Evolutionary conservation across 495 filamentous ascomycete species (phyloP), one percentile per base, ranked within the genome.

Genomic region (Cryomyces antarcticus): DNA sequence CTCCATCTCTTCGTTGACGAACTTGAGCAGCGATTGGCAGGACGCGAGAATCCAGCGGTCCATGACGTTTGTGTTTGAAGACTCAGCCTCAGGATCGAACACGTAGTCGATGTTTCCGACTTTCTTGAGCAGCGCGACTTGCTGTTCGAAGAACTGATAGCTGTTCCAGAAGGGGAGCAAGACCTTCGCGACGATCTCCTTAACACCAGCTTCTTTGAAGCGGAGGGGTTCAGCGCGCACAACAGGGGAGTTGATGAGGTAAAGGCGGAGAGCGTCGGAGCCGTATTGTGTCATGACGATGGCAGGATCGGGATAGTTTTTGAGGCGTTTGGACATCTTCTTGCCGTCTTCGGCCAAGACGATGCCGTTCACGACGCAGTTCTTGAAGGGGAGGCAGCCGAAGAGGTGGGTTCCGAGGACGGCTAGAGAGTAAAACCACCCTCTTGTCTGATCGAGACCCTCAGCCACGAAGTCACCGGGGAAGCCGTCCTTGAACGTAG

Each of bases 291-390:
- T 59, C 69, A 97, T 94, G 49, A 97, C 71, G 13, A 85, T 56
- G 31, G 62, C 62, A 7, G 92, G 89, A 53, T 96, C 92, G 6
- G 92, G 92, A 57, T 95, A 97, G 60, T 97, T 97, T 67, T 95
- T 89, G 34, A 94, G 66, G 35, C 92, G 73, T 66, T 97, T 97
- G 1, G 87, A 95, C 89, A 97, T 97, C 67, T 97, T 97, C 67
- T 94, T 95, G 41, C 89, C 89, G 53, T 96, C 86, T 58, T 93
- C 86, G 5, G 78, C 89, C 30, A 97, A 68, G 1, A 97, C 89
- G 43, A 97, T 92, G 7, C 89, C 89, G 53, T 93, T 96, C 37
- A 96, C 92, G 9, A 96, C 82, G 53, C 86, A 93, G 57, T 96
- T 95, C 63, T 88, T 78, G 71, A 94, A 97, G 0, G 89, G 92